Evolutionary conservation across 202 grass and related monocot species (phyloP).

Genomic region (Setaria italica): DNA sequence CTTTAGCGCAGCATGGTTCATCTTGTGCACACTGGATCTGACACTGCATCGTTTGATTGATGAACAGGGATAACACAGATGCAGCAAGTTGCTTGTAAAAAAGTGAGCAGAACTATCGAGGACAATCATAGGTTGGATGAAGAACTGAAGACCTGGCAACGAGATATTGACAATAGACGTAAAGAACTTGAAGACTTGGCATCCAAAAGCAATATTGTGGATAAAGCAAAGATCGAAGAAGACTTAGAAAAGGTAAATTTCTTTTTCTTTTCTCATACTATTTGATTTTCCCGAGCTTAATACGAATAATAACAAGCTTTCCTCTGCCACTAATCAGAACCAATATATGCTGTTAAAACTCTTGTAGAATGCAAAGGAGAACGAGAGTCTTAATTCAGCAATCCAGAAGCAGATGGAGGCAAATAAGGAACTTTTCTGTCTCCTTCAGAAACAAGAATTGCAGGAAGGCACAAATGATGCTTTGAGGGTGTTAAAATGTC

Average conservation of each 20-base stretch:
- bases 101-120: conserved; percentile 23
- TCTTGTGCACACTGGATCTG: conserved; percentile 19
- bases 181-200: conserved; percentile 43
- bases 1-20: not conserved
- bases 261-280: not conserved
- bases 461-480: too few species aligned
- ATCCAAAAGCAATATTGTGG: conserved; percentile 13
- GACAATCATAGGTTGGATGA: conserved; percentile 30
- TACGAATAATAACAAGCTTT: not conserved
- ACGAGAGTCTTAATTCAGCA: conserved; percentile 37
- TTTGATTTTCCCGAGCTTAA: conserved; percentile 9
- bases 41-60: not conserved
- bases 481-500: too few species aligned
- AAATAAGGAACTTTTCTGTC: too few species aligned
- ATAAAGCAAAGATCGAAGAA: conserved; percentile 25
- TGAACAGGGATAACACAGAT: conserved; percentile 38
- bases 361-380: conserved; percentile 42
- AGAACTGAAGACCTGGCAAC: conserved; percentile 31
- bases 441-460: too few species aligned
- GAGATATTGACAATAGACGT: conserved; percentile 10
- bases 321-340: not conserved
- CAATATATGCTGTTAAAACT: conserved; percentile 13
- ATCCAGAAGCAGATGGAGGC: conserved; percentile 38
- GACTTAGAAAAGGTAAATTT: conserved; percentile 35
- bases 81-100: conserved; percentile 21